phyloP scores from a whole-genome alignment of 148 eudicot genomes.

The Agrostemma githago region DNA sequence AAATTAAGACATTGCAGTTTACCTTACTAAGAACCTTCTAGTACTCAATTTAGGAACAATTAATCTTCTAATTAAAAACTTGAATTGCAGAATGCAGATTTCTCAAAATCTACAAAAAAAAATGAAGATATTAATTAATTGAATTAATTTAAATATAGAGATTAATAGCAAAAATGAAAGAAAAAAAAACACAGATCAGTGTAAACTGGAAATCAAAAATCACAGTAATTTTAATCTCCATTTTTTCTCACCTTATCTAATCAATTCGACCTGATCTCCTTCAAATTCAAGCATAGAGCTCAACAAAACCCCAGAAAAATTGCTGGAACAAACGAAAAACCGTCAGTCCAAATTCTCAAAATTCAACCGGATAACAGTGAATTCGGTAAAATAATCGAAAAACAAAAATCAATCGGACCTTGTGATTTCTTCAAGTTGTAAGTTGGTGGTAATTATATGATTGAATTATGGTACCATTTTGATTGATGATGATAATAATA shows the following conservation, averaged over 20 bases:
- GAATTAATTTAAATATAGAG: not conserved
- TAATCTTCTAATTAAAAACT: not conserved
- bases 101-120: slow-evolving; percentile 7
- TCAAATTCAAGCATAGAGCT: slow-evolving; percentile 8
- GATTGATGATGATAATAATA: not conserved
- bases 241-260: not conserved
- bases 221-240: not conserved
- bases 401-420: not conserved
- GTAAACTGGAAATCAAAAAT: not conserved
- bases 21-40: slow-evolving; percentile 4
- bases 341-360: not conserved
- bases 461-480: not conserved
- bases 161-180: not conserved
- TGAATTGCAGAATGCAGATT: slow-evolving; percentile 11
- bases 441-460: not conserved
- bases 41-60: not conserved
- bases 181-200: not conserved
- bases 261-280: not conserved
- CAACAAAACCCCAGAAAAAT: not conserved
- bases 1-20: not conserved
- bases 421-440: not conserved
- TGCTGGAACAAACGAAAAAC: not conserved
- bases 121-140: not conserved
- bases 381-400: not conserved
- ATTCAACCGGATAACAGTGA: not conserved